A percentile compares a stretch with the other conserved stretches of the same genome.
These are phyloP conservation scores for Alternaria gaisen DNA, from an alignment of 2,329 filamentous ascomycete genomes.

Conservation along the genomic window DNA sequence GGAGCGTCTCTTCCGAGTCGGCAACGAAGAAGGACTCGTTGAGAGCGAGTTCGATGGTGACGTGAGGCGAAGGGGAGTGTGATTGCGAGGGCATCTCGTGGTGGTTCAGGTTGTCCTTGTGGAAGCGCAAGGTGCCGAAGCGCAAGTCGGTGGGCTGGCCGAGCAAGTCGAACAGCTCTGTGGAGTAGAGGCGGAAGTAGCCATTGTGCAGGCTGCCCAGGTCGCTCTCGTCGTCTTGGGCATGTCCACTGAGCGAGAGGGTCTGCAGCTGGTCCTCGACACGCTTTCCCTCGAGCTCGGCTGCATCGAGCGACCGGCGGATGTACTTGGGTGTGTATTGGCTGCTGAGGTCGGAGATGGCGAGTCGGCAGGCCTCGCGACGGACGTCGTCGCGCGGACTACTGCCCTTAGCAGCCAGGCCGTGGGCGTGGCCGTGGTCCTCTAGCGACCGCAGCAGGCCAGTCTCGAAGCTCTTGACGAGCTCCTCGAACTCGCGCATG, in stretches of 20 bases:
- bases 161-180: constrained; percentile 47
- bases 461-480: constrained; percentile 40
- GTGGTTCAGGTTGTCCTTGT: constrained; percentile 20
- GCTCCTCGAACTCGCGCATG: constrained; percentile 47
- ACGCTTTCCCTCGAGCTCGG: constrained; percentile 42
- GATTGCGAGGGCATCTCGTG: constrained; percentile 5
- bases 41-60: constrained; percentile 45
- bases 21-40: constrained; percentile 47
- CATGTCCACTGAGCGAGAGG: constrained; percentile 15
- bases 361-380: constrained; percentile 44
- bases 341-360: constrained; percentile 43
- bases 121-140: constrained; percentile 49
- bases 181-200: constrained; percentile 49
- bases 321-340: constrained; percentile 46
- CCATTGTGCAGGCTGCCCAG: constrained; percentile 42
- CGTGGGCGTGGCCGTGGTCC: constrained; percentile 11
- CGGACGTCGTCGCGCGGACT: constrained; percentile 30
- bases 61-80: constrained; percentile 15
- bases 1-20: constrained; percentile 46
- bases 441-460: constrained; percentile 42
- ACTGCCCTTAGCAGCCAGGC: constrained; percentile 2
- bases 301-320: constrained; percentile 37
- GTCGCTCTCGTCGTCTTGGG: constrained; percentile 18
- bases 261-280: constrained; percentile 43
- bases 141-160: constrained; percentile 47